Percentiles rank a stretch among this genome's conserved stretches.
phyloP scores from a whole-genome alignment of 257 asterid genomes.

The Solanum peruvianum region DNA sequence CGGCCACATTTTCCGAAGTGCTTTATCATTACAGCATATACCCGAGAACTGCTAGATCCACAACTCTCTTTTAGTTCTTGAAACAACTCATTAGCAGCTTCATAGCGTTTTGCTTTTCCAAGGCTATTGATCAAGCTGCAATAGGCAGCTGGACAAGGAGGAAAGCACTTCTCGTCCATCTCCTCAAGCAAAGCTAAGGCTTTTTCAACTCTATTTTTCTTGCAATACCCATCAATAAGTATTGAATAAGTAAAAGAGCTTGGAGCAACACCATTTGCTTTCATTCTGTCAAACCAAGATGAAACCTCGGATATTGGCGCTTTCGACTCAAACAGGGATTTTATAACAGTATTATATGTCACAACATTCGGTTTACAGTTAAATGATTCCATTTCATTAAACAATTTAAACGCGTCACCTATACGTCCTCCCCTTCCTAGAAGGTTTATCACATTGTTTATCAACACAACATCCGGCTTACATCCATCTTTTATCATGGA shows the following conservation, averaged over 20 bases:
- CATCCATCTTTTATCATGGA: constrained; percentile 62
- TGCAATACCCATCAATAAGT: constrained; percentile 83
- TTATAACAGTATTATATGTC: constrained; percentile 79
- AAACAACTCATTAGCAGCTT: constrained; percentile 53
- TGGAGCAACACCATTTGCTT: constrained; percentile 41
- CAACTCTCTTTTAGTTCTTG: constrained; percentile 33
- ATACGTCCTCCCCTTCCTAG: constrained; percentile 58
- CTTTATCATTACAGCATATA: constrained; percentile 41
- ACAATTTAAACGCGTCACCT: constrained; percentile 57
- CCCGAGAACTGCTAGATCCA: constrained; percentile 32
- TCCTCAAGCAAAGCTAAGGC: constrained; percentile 75
- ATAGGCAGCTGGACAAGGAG: constrained; percentile 92
- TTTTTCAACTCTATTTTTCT: constrained; percentile 58
- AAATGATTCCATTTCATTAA: constrained; percentile 66
- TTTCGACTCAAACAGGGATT: constrained; percentile 55
- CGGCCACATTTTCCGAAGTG: constrained; percentile 36
- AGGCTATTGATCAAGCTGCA: constrained; percentile 87
- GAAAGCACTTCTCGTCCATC: constrained; percentile 93
- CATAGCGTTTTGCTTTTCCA: constrained; percentile 66
- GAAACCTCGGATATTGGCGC: constrained; percentile 45
- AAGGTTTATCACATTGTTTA: constrained; percentile 66
- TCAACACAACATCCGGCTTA: constrained; percentile 69
- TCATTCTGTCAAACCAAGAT: constrained; percentile 69
- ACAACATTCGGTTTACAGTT: constrained; percentile 67
- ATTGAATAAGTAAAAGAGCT: constrained; percentile 80